Conservation (phyloP, 164 flowering plant species). For the Protea cynaroides region DNA sequence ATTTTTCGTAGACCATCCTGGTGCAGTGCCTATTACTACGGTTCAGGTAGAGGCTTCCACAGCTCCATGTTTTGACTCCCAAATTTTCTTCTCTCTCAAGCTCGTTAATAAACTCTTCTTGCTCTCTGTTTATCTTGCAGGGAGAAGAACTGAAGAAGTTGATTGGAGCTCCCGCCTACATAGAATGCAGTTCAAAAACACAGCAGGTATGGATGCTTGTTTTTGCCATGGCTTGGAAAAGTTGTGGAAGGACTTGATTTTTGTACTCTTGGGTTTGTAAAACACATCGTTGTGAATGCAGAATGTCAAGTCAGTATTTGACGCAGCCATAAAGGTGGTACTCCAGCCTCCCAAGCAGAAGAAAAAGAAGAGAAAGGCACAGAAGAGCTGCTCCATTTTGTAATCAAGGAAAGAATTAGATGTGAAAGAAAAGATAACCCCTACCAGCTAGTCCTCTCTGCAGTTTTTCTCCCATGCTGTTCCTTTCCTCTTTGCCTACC, state of each 20-base stretch:
- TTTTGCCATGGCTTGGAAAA: too few relatives aligned
- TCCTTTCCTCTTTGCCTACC: background rate
- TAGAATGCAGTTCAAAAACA: slow-evolving; percentile 72
- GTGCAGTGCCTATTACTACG: slow-evolving; percentile 79
- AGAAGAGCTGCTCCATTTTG: slow-evolving; percentile 56
- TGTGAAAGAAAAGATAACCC: slow-evolving; percentile 10
- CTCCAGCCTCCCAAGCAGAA: slow-evolving; percentile 72
- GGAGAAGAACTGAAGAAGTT: slow-evolving; percentile 61
- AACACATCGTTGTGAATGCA: slow-evolving; percentile 16
- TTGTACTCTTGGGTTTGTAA: background rate
- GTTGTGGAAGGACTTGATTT: background rate
- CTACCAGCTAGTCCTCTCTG: slow-evolving; percentile 12
- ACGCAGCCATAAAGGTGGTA: slow-evolving; percentile 62
- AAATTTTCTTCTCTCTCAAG: background rate
- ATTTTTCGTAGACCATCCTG: slow-evolving; percentile 78
- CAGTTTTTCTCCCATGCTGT: slow-evolving; percentile 5
- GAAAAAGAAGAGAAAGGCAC: slow-evolving; percentile 61
- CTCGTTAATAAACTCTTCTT: background rate
- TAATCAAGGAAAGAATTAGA: slow-evolving; percentile 21
- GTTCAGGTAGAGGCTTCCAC: slow-evolving; percentile 43
- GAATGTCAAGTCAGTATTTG: slow-evolving; percentile 68
- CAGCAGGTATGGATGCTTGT: slow-evolving; percentile 41
- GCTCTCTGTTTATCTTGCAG: slow-evolving; percentile 19
- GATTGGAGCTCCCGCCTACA: slow-evolving; percentile 59
- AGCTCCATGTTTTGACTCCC: background rate